phyloP scores from a whole-genome alignment of 495 filamentous ascomycete genomes.

The Evernia prunastri region DNA sequence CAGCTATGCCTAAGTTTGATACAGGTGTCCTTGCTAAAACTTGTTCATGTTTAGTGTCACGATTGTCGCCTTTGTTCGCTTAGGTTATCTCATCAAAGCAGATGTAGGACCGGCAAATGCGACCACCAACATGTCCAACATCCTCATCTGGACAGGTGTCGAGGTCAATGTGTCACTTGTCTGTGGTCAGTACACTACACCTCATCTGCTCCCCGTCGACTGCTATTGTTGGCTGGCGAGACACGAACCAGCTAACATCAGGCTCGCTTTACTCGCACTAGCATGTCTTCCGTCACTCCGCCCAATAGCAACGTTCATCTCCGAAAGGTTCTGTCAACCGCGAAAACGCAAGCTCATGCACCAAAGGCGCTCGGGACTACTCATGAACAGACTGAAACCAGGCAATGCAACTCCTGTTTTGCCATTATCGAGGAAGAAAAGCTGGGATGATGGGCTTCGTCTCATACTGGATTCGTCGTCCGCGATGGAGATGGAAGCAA shows the following conservation, averaged over 20 bases:
- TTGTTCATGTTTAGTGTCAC: constrained; percentile 8
- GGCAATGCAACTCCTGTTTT: not conserved
- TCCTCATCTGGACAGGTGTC: constrained; percentile 15
- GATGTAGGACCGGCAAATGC: not conserved
- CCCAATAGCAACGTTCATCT: constrained; percentile 8
- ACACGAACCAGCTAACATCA: not conserved
- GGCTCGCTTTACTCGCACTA: not conserved
- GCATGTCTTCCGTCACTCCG: constrained; percentile 17
- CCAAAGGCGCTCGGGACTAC: not conserved
- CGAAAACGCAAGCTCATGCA: not conserved
- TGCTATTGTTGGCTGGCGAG: not conserved
- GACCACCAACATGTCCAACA: not conserved
- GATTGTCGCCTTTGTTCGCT: constrained; percentile 13
- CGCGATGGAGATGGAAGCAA: not conserved
- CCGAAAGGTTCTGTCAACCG: not conserved
- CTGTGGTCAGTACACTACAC: constrained; percentile 14
- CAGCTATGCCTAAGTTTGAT: not conserved
- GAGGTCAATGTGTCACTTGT: constrained; percentile 16
- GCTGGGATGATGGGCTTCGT: not conserved
- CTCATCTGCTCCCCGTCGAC: not conserved
- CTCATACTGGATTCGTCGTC: not conserved
- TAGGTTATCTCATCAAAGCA: constrained; percentile 6
- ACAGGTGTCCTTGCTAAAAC: not conserved
- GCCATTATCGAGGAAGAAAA: not conserved
- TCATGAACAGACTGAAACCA: constrained; percentile 1